Percentiles rank a stretch among this genome's conserved stretches.
Conservation (phyloP, 371 early-diverging fungal genomes). For the Mucor racemosus region DNA sequence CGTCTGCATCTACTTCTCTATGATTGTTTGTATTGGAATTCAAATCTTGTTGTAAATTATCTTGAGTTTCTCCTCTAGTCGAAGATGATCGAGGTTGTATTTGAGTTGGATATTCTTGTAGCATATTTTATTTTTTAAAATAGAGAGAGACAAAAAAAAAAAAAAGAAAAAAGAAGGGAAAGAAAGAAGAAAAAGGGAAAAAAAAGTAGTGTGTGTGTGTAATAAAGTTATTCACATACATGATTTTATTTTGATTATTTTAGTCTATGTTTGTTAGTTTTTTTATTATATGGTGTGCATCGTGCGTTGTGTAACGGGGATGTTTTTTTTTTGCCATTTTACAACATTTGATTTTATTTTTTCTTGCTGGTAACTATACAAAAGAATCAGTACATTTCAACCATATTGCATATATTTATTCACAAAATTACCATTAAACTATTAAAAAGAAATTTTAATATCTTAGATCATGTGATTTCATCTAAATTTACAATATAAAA, state of each 20-base stretch:
- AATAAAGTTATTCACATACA: not conserved
- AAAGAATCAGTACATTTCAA: not conserved
- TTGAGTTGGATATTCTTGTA: conserved; percentile 33
- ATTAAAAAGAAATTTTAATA: not conserved
- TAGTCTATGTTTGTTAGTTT: no score
- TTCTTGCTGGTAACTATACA: conserved; percentile 19
- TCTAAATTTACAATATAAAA: not conserved
- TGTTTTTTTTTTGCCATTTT: not conserved
- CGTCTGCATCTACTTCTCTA: conserved; percentile 34
- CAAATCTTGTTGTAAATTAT: conserved; percentile 8
- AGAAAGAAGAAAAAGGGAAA: not conserved
- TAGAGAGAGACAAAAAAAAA: not conserved
- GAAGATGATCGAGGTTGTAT: conserved; percentile 39
- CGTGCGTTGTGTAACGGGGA: no score
- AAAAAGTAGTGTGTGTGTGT: not conserved
- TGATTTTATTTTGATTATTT: not conserved
- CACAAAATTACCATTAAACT: conserved; percentile 23
- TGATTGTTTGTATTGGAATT: conserved; percentile 8
- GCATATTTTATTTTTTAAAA: conserved; percentile 6
- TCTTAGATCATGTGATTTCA: no score
- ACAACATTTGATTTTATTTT: not conserved
- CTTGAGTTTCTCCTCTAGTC: conserved; percentile 25
- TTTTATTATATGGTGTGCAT: no score
- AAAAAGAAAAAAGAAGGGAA: conserved; percentile 2
- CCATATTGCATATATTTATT: not conserved